Evolutionary conservation across 768 basidiomycete genomes (phyloP), one percentile per base, ranked within the genome.

Genomic region (Grammothele lineata): DNA sequence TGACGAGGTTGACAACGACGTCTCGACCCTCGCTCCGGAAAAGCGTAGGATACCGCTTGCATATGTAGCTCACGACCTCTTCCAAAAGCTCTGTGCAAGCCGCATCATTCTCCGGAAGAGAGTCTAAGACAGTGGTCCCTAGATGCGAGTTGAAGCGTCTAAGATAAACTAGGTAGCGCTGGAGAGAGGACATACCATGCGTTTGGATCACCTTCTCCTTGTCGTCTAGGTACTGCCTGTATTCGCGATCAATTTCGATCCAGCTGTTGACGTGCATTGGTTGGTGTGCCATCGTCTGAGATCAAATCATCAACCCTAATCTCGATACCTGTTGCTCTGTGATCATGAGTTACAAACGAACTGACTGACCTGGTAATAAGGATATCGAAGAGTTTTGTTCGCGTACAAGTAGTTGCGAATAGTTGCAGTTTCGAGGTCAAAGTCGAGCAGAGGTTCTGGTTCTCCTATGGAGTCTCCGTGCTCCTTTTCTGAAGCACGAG

Each of bases 181-280:
- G n/a, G n/a, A n/a, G n/a, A 24, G 14, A 26, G 1, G 17, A 33
- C 23, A 17, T 35, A 62, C 63, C 63, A 49, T 63, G 55, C 35
- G 65, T 57, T 17, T 43, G 40, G 36, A 69, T 62, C 15, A 67
- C 63, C 12, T 55, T 38, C 18, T 57, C 54, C 55, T 69, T 69
- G 53, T 62, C 54, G 26, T 55, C 50, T 10, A 67, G 43, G 50
- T 68, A 67, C 57, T 62, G 64, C 37, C 45, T 40, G 55, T 61
- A 65, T 30, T 67, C 61, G 23, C 57, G 59, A 56, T 66, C 65
- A 22, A 69, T 63, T 49, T 69, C 67, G 23, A 69, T 69, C 67
- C 67, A 69, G 47, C 67, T 55, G 52, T 67, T 64, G 40, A 63
- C 57, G 30, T 68, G 57, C 63, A 68, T 65, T 0, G 66, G 60